Evolutionary conservation across 768 basidiomycete genomes (phyloP).

Genomic region (Calocybe cyanea): DNA sequence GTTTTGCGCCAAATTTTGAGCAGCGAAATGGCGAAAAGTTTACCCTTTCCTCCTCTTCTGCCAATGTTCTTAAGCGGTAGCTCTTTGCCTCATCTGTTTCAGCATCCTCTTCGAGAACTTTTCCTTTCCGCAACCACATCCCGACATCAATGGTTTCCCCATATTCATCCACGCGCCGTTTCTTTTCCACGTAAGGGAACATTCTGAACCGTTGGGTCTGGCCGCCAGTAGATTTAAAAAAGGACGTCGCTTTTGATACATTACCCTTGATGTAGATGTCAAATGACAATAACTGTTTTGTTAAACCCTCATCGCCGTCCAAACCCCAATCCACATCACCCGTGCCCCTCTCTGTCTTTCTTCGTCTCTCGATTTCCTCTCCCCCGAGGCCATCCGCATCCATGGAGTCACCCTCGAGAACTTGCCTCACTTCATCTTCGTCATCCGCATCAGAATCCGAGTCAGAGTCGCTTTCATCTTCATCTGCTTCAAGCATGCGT

Average conservation of each 20-base stretch:
- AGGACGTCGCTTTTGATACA: conserved; percentile 78
- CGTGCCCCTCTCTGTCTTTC: conserved; percentile 44
- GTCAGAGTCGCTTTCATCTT: conserved; percentile 78
- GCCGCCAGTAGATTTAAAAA: conserved; percentile 75
- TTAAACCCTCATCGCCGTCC: conserved; percentile 73
- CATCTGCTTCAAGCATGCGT: conserved; percentile 91
- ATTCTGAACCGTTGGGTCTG: conserved; percentile 85
- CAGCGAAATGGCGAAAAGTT: background rate
- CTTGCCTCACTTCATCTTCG: conserved; percentile 58
- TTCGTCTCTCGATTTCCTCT: conserved; percentile 24
- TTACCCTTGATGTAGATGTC: conserved; percentile 99
- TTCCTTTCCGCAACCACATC: conserved; percentile 92
- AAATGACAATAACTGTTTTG: conserved; percentile 77
- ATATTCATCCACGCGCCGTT: conserved; percentile 88
- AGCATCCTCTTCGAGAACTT: conserved; percentile 85
- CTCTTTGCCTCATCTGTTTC: conserved; percentile 81
- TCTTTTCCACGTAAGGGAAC: conserved; percentile 96
- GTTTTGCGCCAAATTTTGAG: conserved; percentile 2
- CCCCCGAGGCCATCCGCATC: conserved; percentile 35
- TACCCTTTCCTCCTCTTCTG: conserved; percentile 84
- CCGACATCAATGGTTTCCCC: conserved; percentile 95
- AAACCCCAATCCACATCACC: conserved; percentile 66
- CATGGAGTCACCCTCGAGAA: conserved; percentile 48
- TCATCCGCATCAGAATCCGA: conserved; percentile 63
- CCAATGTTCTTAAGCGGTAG: conserved; percentile 57